Conservation (phyloP, 371 early-diverging fungal genomes). For the Lichtheimia ornata region DNA sequence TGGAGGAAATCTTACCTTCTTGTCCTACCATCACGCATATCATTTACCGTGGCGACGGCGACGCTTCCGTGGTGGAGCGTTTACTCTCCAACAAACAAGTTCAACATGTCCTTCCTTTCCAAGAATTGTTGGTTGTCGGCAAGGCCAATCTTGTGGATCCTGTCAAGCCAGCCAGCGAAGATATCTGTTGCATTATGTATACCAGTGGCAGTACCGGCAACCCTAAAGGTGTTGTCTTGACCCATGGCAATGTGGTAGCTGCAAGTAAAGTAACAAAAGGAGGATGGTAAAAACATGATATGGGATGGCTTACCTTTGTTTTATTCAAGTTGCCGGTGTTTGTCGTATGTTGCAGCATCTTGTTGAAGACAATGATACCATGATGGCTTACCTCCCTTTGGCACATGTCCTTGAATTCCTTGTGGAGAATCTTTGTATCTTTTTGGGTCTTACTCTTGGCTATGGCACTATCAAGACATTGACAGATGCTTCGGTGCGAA, state of each 20-base stretch:
- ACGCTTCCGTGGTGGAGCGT: slow-evolving; percentile 15
- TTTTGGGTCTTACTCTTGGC: slow-evolving; percentile 71
- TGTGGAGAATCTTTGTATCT: slow-evolving; percentile 69
- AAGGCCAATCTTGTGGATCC: slow-evolving; percentile 58
- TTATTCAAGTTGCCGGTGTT: slow-evolving; percentile 61
- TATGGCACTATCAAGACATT: slow-evolving; percentile 83
- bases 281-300: no score
- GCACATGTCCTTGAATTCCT: slow-evolving; percentile 87
- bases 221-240: slow-evolving; percentile 73
- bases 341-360: slow-evolving; percentile 42
- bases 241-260: slow-evolving; percentile 76
- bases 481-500: slow-evolving; percentile 82
- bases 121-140: slow-evolving; percentile 66
- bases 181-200: slow-evolving; percentile 82
- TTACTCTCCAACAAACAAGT: slow-evolving; percentile 13
- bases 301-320: slow-evolving; percentile 25
- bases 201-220: slow-evolving; percentile 87
- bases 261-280: slow-evolving; percentile 60
- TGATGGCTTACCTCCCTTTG: slow-evolving; percentile 93
- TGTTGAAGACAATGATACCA: slow-evolving; percentile 48
- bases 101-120: slow-evolving; percentile 37
- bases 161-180: slow-evolving; percentile 56
- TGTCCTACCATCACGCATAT: slow-evolving; percentile 66
- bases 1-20: slow-evolving; percentile 45
- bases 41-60: slow-evolving; percentile 72